Conservation (phyloP, 1,284 basidiomycete species). For the Kalmanozyma brasiliensis region DNA sequence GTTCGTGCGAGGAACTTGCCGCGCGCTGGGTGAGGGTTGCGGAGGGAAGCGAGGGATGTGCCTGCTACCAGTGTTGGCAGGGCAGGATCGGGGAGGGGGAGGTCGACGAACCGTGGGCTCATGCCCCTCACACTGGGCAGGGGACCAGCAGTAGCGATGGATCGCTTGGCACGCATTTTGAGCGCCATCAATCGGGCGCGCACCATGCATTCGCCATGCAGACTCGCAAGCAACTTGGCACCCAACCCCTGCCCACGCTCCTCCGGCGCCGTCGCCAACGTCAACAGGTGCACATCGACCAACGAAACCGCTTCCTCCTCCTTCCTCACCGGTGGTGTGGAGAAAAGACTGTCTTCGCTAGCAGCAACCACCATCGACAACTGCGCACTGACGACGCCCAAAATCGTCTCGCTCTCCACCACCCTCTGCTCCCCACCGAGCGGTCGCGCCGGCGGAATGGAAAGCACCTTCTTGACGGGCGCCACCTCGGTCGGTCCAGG, state of each 20-base stretch:
- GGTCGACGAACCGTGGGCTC: constrained; percentile 27
- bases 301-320: constrained; percentile 20
- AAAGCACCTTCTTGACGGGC: constrained; percentile 51
- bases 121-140: constrained; percentile 12
- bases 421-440: not conserved
- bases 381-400: constrained; percentile 55
- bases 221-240: constrained; percentile 39
- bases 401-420: constrained; percentile 50
- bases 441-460: constrained; percentile 35
- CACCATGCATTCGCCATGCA: constrained; percentile 46
- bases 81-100: not conserved
- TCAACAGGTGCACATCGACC: constrained; percentile 55
- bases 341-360: constrained; percentile 23
- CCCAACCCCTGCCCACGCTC: constrained; percentile 60
- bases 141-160: not conserved
- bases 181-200: constrained; percentile 27
- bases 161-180: constrained; percentile 6
- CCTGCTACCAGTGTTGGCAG: constrained; percentile 2
- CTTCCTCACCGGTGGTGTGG: not conserved
- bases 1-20: constrained; percentile 27
- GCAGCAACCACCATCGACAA: constrained; percentile 22
- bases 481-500: constrained; percentile 54
- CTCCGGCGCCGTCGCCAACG: constrained; percentile 47
- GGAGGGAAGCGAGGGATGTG: not conserved
- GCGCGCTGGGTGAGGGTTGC: not conserved